These are phyloP conservation scores for Nemania serpens DNA, from an alignment of 2,329 filamentous ascomycete genomes.

Conservation along the genomic window DNA sequence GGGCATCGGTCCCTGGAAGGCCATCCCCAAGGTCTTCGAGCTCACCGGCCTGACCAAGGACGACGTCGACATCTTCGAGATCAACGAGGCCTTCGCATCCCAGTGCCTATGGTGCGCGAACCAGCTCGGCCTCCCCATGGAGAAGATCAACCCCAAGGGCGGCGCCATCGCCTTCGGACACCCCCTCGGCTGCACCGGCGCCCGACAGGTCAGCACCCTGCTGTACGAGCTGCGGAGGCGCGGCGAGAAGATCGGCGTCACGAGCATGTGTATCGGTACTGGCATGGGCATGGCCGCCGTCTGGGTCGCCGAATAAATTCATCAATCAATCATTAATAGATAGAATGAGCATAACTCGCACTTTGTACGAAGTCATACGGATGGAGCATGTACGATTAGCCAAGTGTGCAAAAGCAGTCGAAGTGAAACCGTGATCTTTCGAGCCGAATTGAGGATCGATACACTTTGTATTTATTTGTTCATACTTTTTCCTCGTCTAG, in stretches of 20 bases:
- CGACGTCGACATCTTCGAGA: constrained; percentile 96
- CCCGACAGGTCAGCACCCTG: constrained; percentile 89
- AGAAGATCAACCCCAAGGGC: constrained; percentile 97
- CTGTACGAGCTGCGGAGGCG: constrained; percentile 87
- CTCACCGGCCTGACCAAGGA: constrained; percentile 85
- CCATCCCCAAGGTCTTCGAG: constrained; percentile 88
- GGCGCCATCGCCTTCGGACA: constrained; percentile 96
- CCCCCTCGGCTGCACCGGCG: constrained; percentile 91
- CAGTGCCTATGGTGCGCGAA: constrained; percentile 95
- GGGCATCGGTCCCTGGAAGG: constrained; percentile 94
- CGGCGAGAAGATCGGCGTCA: constrained; percentile 84
- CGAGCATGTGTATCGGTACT: constrained; percentile 95
- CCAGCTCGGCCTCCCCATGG: constrained; percentile 77
- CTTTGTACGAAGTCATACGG: not conserved
- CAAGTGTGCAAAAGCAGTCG: too few relatives aligned
- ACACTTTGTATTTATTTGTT: not conserved
- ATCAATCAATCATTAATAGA: not conserved
- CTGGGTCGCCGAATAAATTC: constrained; percentile 84
- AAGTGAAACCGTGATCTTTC: too few relatives aligned
- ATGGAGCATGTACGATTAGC: constrained; percentile 13
- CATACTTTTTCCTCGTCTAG: not conserved
- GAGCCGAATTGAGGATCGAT: not conserved
- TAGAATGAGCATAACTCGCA: not conserved
- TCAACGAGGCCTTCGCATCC: constrained; percentile 97
- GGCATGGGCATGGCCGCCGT: constrained; percentile 98